Conservation (phyloP, 2,329 filamentous ascomycete genomes). For the Whalleya microplaca region DNA sequence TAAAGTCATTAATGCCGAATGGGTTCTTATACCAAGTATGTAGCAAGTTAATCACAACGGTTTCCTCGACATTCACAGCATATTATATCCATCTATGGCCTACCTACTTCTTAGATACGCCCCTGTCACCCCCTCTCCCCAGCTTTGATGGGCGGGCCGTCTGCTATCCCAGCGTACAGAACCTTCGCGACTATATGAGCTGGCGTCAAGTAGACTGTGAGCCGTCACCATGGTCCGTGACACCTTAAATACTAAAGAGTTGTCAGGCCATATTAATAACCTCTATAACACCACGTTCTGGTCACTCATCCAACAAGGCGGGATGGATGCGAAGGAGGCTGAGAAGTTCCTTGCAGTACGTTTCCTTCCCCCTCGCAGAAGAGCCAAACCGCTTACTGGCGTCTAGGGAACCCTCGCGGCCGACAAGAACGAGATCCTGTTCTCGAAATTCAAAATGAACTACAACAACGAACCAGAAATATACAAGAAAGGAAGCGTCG, state of each 20-base stretch:
- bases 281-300: conserved; percentile 98
- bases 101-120: conserved; percentile 71
- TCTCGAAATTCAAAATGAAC: conserved; percentile 86
- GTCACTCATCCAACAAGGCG: conserved; percentile 79
- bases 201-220: conserved; percentile 96
- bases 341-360: conserved; percentile 77
- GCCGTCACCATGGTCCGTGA: conserved; percentile 35
- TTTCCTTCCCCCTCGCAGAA: neutral
- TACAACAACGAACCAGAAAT: conserved; percentile 97
- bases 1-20: neutral
- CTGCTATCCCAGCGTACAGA: conserved; percentile 79
- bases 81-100: conserved; percentile 87
- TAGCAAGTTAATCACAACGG: conserved; percentile 88
- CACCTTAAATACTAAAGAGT: conserved; percentile 23
- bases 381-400: conserved; percentile 25
- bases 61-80: conserved; percentile 91
- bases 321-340: conserved; percentile 75
- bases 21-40: conserved; percentile 11
- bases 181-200: conserved; percentile 91
- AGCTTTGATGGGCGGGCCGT: conserved; percentile 94
- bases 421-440: conserved; percentile 97
- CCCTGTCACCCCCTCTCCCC: conserved; percentile 74
- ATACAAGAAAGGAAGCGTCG: conserved; percentile 88
- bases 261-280: conserved; percentile 90
- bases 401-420: conserved; percentile 75